Evolutionary conservation across 257 asterid genomes (phyloP).

Genomic region (Parsonsia alboflavescens): DNA sequence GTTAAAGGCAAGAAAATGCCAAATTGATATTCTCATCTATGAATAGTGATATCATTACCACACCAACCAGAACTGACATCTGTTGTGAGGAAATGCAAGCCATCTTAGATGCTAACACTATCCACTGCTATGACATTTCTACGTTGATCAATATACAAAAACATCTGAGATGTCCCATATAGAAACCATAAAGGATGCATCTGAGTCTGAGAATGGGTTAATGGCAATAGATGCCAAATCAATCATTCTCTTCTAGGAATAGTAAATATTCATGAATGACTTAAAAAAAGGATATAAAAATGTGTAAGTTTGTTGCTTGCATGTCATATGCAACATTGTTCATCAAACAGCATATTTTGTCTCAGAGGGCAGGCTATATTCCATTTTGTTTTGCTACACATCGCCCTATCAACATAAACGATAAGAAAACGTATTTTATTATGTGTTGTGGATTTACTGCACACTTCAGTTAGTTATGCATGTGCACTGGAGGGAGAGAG

Average conservation of each 20-base stretch:
- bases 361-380: not conserved
- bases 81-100: not conserved
- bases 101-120: not conserved
- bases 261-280: not conserved
- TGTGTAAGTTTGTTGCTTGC: not conserved
- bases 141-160: not conserved
- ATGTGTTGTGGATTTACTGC: not conserved
- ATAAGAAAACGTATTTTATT: not conserved
- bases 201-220: not conserved
- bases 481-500: slow-evolving; percentile 10
- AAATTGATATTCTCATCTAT: too few relatives aligned
- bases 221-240: not conserved
- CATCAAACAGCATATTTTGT: not conserved
- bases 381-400: not conserved
- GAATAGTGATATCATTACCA: too few relatives aligned
- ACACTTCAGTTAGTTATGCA: slow-evolving; percentile 1
- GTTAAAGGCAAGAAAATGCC: too few relatives aligned
- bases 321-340: not conserved
- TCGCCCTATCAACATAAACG: not conserved
- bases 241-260: not conserved
- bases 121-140: not conserved
- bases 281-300: not conserved
- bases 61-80: not conserved
- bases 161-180: not conserved
- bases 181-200: not conserved